phyloP scores from a whole-genome alignment of 805 yeast genomes.

The Metschnikowia continentalis region DNA sequence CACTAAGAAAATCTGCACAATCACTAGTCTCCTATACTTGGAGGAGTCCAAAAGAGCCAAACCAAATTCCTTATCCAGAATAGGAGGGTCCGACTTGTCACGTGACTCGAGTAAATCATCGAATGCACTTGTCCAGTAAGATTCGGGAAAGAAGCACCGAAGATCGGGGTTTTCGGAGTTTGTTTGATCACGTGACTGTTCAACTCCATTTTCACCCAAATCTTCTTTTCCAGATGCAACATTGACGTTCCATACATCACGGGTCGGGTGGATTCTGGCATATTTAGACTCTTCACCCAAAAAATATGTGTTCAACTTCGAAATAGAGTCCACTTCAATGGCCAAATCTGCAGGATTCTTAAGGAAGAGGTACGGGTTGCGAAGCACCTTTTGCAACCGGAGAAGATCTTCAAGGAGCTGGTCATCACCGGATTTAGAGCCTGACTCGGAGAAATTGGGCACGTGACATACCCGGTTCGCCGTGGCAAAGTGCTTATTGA shows the following conservation, averaged over 20 bases:
- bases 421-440: constrained; percentile 18
- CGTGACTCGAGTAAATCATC: constrained; percentile 19
- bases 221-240: no score
- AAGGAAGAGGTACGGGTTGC: constrained; percentile 34
- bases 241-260: constrained; percentile 17
- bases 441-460: constrained; percentile 18
- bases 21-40: constrained; percentile 23
- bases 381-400: constrained; percentile 25
- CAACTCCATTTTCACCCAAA: no score
- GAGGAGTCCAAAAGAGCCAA: constrained; percentile 24
- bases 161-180: constrained; percentile 10
- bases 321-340: constrained; percentile 21
- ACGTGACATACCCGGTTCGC: constrained; percentile 27
- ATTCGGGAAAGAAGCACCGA: constrained; percentile 31
- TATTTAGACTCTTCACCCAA: constrained; percentile 27
- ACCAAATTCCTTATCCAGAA: constrained; percentile 22
- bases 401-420: constrained; percentile 32
- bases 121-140: constrained; percentile 32
- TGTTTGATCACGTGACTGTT: no score
- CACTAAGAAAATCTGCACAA: constrained; percentile 30
- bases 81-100: constrained; percentile 5
- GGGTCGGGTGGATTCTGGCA: constrained; percentile 13
- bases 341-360: constrained; percentile 21
- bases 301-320: constrained; percentile 26
- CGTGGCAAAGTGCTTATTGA: constrained; percentile 35